Base-by-base conservation (phyloP, 495 filamentous ascomycete species). In the Aspergillus bertholletiae region DNA sequence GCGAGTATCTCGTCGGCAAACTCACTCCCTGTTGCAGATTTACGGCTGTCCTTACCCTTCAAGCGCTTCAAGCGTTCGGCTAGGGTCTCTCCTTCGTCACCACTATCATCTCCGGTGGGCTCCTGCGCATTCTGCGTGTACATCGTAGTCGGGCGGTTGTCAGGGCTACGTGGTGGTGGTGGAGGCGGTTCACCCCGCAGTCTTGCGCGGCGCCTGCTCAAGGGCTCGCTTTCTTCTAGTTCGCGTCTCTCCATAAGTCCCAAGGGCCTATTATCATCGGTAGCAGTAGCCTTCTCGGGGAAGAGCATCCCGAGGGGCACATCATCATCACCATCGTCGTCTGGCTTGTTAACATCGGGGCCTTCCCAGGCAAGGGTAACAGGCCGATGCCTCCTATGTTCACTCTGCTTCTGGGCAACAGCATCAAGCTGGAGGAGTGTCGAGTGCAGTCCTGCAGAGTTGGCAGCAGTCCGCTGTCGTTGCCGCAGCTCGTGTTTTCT, bases 291-390 rank as follows among this genome's bases (percentile, higher is more conserved):
- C 59, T 85, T 85, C 18, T 81, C 76, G 1, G 84, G 81, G 60
- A 81, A 89, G 17, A 98, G 76, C 67, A 96, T 77, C 18, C 85
- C 94, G 18, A 98, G 79, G 7, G 94, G 94, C 12, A 96, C 87
- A 53, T 90, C 87, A 27, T 96, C 92, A 37, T 82, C 80, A 26
- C 84, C 82, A 8, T 70, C 76, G 17, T 76, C 66, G 23, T 71
- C 71, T 9, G 64, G 63, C 7, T 64, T 58, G 28, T 66, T 56
- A n/a, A 49, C 65, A 27, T 77, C 68, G 7, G 84, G 82, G 53
- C 87, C 84, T 67, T 97, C 91, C 94, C 95, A 98, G 5, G 95
- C 94, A 11, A 98, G 79, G 51, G 88, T 86, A 1, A 95, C 83
- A 40, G 84, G 86, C 64, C 88, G 87, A 44, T 82, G 77, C 52